Evolutionary conservation across 768 basidiomycete genomes (phyloP).

Genomic region (Lyophyllum shimeji): DNA sequence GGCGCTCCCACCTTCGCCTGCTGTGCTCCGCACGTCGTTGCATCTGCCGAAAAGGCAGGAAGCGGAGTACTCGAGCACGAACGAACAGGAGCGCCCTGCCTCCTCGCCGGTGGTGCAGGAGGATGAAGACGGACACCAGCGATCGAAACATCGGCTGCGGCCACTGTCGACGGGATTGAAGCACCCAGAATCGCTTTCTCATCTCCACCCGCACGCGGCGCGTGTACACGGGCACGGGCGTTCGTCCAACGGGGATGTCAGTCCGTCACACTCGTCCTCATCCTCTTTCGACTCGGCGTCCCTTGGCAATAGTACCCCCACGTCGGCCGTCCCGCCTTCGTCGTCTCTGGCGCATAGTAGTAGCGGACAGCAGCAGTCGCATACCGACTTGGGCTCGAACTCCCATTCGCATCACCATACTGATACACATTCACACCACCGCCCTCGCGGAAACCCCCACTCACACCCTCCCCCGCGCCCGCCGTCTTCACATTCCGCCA

Average conservation of each 20-base stretch:
- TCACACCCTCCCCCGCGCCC: constrained; percentile 15
- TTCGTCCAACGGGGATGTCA: constrained; percentile 11
- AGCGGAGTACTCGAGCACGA: background rate
- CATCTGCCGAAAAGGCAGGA: constrained; percentile 12
- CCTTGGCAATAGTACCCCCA: background rate
- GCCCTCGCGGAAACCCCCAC: constrained; percentile 15
- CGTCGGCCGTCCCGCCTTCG: background rate
- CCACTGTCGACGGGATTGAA: constrained; percentile 3
- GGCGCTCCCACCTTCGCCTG: constrained; percentile 9
- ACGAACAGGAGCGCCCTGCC: background rate
- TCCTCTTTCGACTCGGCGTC: constrained; percentile 10
- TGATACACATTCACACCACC: background rate
- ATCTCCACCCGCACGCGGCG: constrained; percentile 3
- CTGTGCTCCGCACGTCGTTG: constrained; percentile 5
- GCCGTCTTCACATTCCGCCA: background rate
- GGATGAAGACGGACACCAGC: background rate
- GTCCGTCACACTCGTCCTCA: constrained; percentile 8
- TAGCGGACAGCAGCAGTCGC: background rate
- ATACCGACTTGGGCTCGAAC: background rate
- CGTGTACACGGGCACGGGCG: background rate
- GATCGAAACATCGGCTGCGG: background rate
- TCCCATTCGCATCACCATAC: background rate
- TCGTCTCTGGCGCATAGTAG: background rate
- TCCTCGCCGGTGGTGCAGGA: background rate
- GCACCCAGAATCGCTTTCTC: background rate